Base-by-base conservation (phyloP, 495 filamentous ascomycete genomes). In the Penicillium malachiteum region DNA sequence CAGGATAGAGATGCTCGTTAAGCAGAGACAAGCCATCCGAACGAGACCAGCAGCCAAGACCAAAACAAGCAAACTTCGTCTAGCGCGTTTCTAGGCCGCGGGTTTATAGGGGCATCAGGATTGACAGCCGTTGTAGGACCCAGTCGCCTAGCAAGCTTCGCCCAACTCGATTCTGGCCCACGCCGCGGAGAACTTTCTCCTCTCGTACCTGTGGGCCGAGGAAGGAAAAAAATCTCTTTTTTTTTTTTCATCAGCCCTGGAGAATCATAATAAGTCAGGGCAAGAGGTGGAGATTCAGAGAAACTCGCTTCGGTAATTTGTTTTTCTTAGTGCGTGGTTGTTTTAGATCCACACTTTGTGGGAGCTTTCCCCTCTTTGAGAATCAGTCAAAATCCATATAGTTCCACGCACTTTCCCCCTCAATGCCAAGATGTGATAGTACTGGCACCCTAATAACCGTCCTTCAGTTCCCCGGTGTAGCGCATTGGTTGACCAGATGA, bases 91-190 rank as follows among this genome's bases (percentile, higher is more conserved):
- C 46, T 53, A 51, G 50, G 50, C 57, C 48, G 42, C 50, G 37
- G 56, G 48, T 48, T 56, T 41, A 14, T 41, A 31, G 21, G 40
- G 53, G 53, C 35, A 38, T 3, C 40, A 58, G 54, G 53, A 47
- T 51, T 66, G 63, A 66, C 63, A 66, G 63, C 63, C 63, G 63
- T 66, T 65, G 56, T 38, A 55, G 56, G 38, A 34, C 53, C 56
- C 48, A 45, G 45, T 18, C 18, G 35, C 18, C 21, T 26, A 26
- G 21, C 34, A 61, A 65, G 60, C 55, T 62, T 65, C 59, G 37
- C 54, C 45, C 35, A 43, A 40, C 48, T 31, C 21, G 21, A 38
- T 34, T 57, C 30, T 51, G 50, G 54, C 21, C 21, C 21, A 30
- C 44, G 18, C 37, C 26, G 14, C 54, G 50, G 31, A 54, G 42